phyloP scores from a whole-genome alignment of 2,329 filamentous ascomycete genomes.

The Oidium heveae region DNA sequence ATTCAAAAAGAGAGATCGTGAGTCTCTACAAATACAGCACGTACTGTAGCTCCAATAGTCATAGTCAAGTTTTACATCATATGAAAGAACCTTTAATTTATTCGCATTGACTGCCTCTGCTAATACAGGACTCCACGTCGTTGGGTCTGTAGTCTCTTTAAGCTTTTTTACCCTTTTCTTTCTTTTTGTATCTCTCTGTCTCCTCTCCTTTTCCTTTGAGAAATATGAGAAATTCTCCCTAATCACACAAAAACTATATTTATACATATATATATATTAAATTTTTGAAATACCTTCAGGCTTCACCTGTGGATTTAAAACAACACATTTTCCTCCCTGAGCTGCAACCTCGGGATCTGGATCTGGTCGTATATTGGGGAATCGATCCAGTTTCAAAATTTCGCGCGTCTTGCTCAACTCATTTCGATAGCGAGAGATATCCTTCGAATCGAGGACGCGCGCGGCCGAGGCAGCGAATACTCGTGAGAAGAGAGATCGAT shows the following conservation, averaged over 20 bases:
- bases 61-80: slow-evolving; percentile 54
- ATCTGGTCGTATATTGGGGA: slow-evolving; percentile 36
- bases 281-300: slow-evolving; percentile 17
- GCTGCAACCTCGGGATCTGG: slow-evolving; percentile 28
- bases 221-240: too few species aligned
- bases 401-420: slow-evolving; percentile 40
- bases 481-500: slow-evolving; percentile 61
- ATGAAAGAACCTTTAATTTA: slow-evolving; percentile 48
- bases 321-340: slow-evolving; percentile 33
- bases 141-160: slow-evolving; percentile 24
- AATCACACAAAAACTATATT: neutral
- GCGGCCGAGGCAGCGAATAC: slow-evolving; percentile 56
- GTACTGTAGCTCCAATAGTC: slow-evolving; percentile 63
- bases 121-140: slow-evolving; percentile 53
- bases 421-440: slow-evolving; percentile 48
- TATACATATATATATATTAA: neutral
- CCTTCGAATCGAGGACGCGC: slow-evolving; percentile 45
- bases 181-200: too few species aligned
- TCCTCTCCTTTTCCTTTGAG: neutral
- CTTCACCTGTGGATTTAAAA: slow-evolving; percentile 31
- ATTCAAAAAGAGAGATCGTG: neutral
- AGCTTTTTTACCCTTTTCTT: neutral
- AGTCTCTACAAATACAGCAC: slow-evolving; percentile 9
- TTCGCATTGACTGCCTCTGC: slow-evolving; percentile 40
- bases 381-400: slow-evolving; percentile 34